These are phyloP conservation scores for Aureobasidium subglaciale DNA, from an alignment of 2,329 filamentous ascomycete genomes.

Conservation along the genomic window DNA sequence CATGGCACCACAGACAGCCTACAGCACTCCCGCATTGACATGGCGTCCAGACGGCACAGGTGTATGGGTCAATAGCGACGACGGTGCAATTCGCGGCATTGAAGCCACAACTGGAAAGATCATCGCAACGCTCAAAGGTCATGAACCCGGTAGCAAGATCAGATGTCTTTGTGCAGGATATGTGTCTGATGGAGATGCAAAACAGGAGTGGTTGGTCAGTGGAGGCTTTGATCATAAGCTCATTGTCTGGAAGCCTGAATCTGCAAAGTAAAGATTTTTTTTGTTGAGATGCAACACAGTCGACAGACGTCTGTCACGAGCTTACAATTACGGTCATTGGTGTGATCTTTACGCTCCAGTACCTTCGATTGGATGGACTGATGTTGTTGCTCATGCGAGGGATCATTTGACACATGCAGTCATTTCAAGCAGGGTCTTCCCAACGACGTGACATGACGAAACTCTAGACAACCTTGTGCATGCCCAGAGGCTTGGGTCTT, in stretches of 20 bases:
- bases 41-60: constrained; percentile 53
- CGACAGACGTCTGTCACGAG: too few species aligned
- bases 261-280: neutral
- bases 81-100: constrained; percentile 54
- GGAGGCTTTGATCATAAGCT: constrained; percentile 58
- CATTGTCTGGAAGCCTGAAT: constrained; percentile 46
- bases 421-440: neutral
- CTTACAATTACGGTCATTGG: neutral
- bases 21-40: constrained; percentile 54
- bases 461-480: neutral
- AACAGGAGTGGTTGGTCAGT: constrained; percentile 51
- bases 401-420: neutral
- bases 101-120: constrained; percentile 54
- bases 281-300: neutral
- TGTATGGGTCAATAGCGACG: constrained; percentile 59
- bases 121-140: constrained; percentile 41
- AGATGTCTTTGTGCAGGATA: constrained; percentile 51
- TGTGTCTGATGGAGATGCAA: constrained; percentile 25
- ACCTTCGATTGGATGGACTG: neutral
- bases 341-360: neutral
- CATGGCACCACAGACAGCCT: constrained; percentile 56
- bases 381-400: neutral
- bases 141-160: constrained; percentile 52
- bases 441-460: neutral
- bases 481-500: too few species aligned